phyloP scores from a whole-genome alignment of 306 rosid species.

The Sechiopsis laciniata region DNA sequence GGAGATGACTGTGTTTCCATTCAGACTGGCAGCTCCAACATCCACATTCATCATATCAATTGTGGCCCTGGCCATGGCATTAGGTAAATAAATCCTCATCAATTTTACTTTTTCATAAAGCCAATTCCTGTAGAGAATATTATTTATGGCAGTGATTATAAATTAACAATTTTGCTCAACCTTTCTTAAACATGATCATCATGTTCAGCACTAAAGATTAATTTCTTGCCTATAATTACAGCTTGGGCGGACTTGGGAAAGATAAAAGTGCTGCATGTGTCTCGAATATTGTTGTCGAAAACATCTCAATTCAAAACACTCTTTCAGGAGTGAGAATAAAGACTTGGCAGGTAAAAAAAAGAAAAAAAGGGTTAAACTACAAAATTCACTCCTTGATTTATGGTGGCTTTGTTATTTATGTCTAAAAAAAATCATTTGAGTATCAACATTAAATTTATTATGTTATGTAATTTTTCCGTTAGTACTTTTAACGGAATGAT shows the following conservation, averaged over 20 bases:
- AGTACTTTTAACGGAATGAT: background rate
- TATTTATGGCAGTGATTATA: background rate
- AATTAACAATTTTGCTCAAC: background rate
- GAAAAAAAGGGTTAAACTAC: background rate
- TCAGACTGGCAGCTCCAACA: slow-evolving; percentile 83
- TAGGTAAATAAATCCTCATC: slow-evolving; percentile 43
- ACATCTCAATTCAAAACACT: slow-evolving; percentile 61
- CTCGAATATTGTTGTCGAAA: slow-evolving; percentile 59
- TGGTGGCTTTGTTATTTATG: background rate
- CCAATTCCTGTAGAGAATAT: slow-evolving; percentile 4
- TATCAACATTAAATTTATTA: background rate
- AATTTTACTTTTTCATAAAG: slow-evolving; percentile 8
- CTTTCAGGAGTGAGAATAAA: slow-evolving; percentile 83
- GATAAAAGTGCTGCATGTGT: slow-evolving; percentile 73
- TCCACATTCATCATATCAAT: slow-evolving; percentile 72
- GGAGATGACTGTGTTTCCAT: slow-evolving; percentile 99
- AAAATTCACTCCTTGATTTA: background rate
- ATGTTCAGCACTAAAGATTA: background rate
- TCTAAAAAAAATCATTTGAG: background rate
- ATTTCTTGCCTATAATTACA: slow-evolving; percentile 22
- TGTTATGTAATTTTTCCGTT: too few species aligned
- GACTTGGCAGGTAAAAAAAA: slow-evolving; percentile 80
- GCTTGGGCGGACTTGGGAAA: slow-evolving; percentile 83
- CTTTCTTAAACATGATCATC: slow-evolving; percentile 18
- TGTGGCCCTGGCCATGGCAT: slow-evolving; percentile 99